These are phyloP conservation scores for Sphagnum tenellum DNA, from an alignment of 225 moss, liverwort and hornwort species.

Conservation along the genomic window DNA sequence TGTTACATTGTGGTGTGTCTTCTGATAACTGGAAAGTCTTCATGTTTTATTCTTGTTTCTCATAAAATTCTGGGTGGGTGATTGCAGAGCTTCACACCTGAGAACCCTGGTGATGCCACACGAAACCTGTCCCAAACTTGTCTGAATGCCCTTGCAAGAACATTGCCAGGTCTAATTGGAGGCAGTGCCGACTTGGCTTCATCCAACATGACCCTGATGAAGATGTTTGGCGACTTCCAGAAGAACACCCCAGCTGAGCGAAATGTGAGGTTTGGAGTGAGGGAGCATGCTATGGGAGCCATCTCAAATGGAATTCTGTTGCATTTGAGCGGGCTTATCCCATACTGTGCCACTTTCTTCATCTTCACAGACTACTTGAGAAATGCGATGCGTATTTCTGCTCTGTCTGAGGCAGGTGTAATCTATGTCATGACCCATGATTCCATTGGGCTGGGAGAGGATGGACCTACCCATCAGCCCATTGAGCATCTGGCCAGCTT, in stretches of 20 bases:
- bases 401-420: constrained; percentile 39
- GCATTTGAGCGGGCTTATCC: constrained; percentile 42
- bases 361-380: constrained; percentile 56
- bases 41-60: too few relatives aligned
- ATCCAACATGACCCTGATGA: constrained; percentile 60
- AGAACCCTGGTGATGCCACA: constrained; percentile 47
- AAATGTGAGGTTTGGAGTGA: constrained; percentile 48
- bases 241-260: constrained; percentile 42
- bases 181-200: constrained; percentile 51
- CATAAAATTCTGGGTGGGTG: too few relatives aligned
- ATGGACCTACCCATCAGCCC: constrained; percentile 63
- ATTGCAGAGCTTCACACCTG: constrained; percentile 28
- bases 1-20: too few relatives aligned
- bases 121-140: constrained; percentile 47
- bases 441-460: constrained; percentile 51
- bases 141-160: constrained; percentile 35
- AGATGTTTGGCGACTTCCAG: constrained; percentile 58
- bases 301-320: constrained; percentile 35
- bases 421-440: constrained; percentile 65
- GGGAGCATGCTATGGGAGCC: constrained; percentile 61
- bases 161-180: constrained; percentile 47
- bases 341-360: constrained; percentile 59
- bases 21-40: too few relatives aligned
- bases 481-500: constrained; percentile 58
- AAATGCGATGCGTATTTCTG: constrained; percentile 50